A percentile compares a stretch with the other conserved stretches of the same genome.
phyloP scores from a whole-genome alignment of 1,284 basidiomycete species.

The Trametes versicolor region DNA sequence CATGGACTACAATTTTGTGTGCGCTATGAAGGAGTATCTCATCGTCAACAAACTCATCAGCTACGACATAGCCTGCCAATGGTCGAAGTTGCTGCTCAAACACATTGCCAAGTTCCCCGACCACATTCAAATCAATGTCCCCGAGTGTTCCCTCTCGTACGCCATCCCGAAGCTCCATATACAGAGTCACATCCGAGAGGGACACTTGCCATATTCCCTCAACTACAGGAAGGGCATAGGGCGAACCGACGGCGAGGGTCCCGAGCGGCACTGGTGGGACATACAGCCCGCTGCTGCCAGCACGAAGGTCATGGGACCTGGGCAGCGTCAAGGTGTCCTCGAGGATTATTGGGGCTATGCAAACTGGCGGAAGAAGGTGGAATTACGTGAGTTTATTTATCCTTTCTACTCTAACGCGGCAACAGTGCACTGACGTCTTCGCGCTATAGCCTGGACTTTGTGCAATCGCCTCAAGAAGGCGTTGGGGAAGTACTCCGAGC shows the following conservation, averaged over 20 bases:
- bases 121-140: conserved; percentile 7
- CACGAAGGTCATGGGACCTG: conserved; percentile 8
- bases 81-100: conserved; percentile 22
- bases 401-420: background rate
- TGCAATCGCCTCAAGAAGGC: no score
- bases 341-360: conserved; percentile 36
- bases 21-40: conserved; percentile 6
- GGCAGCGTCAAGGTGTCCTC: background rate
- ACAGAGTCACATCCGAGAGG: conserved; percentile 24
- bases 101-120: conserved; percentile 6
- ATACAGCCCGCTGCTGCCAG: conserved; percentile 1
- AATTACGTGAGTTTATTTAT: background rate
- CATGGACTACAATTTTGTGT: conserved; percentile 39
- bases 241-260: conserved; percentile 5
- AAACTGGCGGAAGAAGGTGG: conserved; percentile 42
- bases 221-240: conserved; percentile 26
- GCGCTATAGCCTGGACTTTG: no score
- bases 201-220: conserved; percentile 33
- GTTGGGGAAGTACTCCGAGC: no score
- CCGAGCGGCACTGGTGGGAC: conserved; percentile 5
- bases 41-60: conserved; percentile 13
- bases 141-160: conserved; percentile 7
- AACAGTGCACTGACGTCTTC: no score
- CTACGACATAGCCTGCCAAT: conserved; percentile 41
- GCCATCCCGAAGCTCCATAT: conserved; percentile 37